Evolutionary conservation across 2,329 filamentous ascomycete species (phyloP).

Genomic region (Venturia aucupariae): DNA sequence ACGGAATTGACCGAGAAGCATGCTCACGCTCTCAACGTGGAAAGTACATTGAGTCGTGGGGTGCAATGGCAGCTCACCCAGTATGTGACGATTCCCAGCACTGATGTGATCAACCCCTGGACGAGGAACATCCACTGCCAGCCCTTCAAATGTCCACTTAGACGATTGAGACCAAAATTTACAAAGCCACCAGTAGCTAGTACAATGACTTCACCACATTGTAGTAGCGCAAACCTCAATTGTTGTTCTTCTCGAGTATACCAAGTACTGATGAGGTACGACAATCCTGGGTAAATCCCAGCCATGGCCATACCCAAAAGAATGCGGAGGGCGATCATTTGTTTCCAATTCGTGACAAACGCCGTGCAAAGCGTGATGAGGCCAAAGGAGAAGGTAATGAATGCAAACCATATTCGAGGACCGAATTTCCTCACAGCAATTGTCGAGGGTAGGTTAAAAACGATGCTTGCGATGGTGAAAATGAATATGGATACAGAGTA

Average conservation of each 20-base stretch:
- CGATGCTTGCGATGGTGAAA: constrained; percentile 59
- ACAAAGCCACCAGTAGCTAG: constrained; percentile 58
- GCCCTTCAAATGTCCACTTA: constrained; percentile 49
- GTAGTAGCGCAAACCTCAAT: constrained; percentile 55
- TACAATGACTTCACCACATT: constrained; percentile 55
- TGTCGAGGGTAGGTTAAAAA: constrained; percentile 60
- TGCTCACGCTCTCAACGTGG: not conserved
- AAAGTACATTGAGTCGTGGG: too few species aligned
- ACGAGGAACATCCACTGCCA: constrained; percentile 65
- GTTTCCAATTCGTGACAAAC: constrained; percentile 42
- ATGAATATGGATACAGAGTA: constrained; percentile 66
- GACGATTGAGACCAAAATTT: constrained; percentile 59
- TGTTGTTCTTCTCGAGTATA: constrained; percentile 55
- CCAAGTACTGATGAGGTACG: constrained; percentile 48
- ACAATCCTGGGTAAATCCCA: constrained; percentile 45
- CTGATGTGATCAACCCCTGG: constrained; percentile 50
- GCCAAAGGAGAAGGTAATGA: constrained; percentile 46
- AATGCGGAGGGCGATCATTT: constrained; percentile 40
- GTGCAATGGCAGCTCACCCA: constrained; percentile 27
- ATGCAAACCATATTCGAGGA: constrained; percentile 52
- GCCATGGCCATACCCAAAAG: constrained; percentile 47
- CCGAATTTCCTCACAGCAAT: constrained; percentile 56
- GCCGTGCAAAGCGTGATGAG: constrained; percentile 39
- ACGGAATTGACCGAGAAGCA: not conserved
- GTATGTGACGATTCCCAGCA: constrained; percentile 52